phyloP scores from a whole-genome alignment of 202 grass and related monocot species.

The Musa balbisiana region DNA sequence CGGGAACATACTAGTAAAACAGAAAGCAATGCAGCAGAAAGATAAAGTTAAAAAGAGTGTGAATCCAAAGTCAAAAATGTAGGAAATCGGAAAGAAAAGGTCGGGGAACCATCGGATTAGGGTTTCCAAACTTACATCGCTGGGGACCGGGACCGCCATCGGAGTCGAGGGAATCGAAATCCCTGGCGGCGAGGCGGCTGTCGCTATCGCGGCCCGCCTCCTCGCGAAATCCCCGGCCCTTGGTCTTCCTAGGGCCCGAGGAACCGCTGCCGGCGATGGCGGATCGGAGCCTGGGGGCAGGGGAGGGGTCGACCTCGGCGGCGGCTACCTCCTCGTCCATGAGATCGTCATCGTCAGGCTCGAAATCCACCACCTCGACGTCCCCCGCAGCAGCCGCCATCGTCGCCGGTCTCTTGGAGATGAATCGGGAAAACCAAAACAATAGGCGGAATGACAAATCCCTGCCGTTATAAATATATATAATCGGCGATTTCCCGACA shows the following conservation, averaged over 20 bases:
- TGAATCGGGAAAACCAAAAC: too few relatives aligned
- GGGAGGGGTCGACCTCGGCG: constrained; percentile 15
- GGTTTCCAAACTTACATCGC: constrained; percentile 39
- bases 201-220: constrained; percentile 27
- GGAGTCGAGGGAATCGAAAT: constrained; percentile 54
- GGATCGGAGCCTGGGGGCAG: constrained; percentile 53
- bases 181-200: constrained; percentile 27
- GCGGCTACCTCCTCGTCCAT: constrained; percentile 57
- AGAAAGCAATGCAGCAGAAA: not conserved
- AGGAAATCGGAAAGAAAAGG: not conserved
- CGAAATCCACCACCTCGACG: constrained; percentile 40
- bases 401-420: not conserved
- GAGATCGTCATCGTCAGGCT: constrained; percentile 47
- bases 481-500: too few relatives aligned
- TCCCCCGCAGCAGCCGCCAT: constrained; percentile 31
- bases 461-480: too few relatives aligned
- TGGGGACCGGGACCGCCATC: constrained; percentile 64
- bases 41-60: not conserved
- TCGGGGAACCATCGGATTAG: not conserved
- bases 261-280: constrained; percentile 51
- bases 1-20: not conserved
- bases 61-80: too few relatives aligned
- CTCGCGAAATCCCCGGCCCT: constrained; percentile 70
- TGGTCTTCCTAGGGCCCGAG: constrained; percentile 40
- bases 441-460: too few relatives aligned